Evolutionary conservation across 2,329 filamentous ascomycete genomes (phyloP), one percentile per base, ranked within the genome.

Genomic region (Ophiocordyceps australis): DNA sequence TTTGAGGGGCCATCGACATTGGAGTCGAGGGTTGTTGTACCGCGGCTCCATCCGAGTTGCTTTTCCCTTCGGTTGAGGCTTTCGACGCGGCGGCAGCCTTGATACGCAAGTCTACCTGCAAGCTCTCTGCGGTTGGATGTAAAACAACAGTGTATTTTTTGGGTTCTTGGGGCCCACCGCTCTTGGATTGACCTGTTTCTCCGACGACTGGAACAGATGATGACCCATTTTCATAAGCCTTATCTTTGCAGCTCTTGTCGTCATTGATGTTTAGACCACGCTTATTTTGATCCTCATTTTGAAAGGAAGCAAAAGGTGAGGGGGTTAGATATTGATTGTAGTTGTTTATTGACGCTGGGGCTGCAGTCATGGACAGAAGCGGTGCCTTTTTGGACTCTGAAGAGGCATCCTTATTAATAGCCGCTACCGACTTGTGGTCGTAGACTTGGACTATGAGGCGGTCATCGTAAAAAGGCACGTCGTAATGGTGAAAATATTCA

Each of bases 401-500:
- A 55, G 59, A 25, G 57, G 63, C 29, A 55, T 66, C 70, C 42
- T 81, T 72, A 37, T 63, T 56, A 37, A 63, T 56, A 33, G 64
- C 62, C 24, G 62, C 61, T 22, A 57, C 57, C 1, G 75, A 71
- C 40, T 78, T 80, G 54, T 93, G 80, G 45, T 95, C 81, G 40
- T 92, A 69, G n/a, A 95, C 59, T 47, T 92, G 76, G 19, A 98
- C 83, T 37, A 98, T 95, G 30, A 98, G 64, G 43, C 86, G 93
- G 17, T 79, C 83, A 48, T 95, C 85, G 46, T 95, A 98, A 45
- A 93, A 95, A 8, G 65, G 62, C 10, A 93, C 76, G 13, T 72
- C 70, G 12, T 62, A 60, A 24, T 70, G 62, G 16, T 73, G 62
- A 28, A 98, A 68, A 37, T 86, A 76, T 24, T 77, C 71, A 9